Base-by-base conservation (phyloP, 2,329 filamentous ascomycete species). In the Pseudopithomyces maydicus region DNA sequence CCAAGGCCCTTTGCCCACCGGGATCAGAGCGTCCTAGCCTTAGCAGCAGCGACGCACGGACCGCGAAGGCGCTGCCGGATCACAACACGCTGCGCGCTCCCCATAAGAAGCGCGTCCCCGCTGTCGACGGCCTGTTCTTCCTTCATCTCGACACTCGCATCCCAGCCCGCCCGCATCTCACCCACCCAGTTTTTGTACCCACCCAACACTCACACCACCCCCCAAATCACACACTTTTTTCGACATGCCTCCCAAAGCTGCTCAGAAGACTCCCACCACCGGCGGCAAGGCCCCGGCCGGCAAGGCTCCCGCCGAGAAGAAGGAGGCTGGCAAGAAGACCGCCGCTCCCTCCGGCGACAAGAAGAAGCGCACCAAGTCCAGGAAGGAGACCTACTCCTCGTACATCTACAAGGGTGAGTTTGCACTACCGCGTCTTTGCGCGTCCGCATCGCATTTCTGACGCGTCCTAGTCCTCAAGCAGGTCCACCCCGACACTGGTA, bases 291-390 rank as follows among this genome's bases (percentile, higher is more conserved):
- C 94, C 73, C 88, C 88, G 67, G 88, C 87, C 74, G 86, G 86
- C 76, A 90, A 90, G 80, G 87, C 88, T 45, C 92, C 94, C 59
- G 91, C 90, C 77, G 93, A 97, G 88, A 97, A 97, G 90, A 97
- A 98, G 90, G 94, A 98, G 84, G 95, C 94, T 67, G 95, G 94
- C 85, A 99, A 99, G 91, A 99, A 98, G 90, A 98, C 95, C 48
- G 82, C 86, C 70, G 92, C 94, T 59, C 88, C 93, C 62, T 88
- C 91, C 77, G 95, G 95, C 66, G 95, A 98, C 74, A 98, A 98
- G 92, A 99, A 99, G 91, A 99, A 98, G 93, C 92, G 95, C 78
- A 96, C 92, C 85, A 99, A 99, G 93, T 91, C 93, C 70, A 90
- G 95, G 84, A 98, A 98, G 90, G 95, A 99, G 87, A 99, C 95